These are phyloP conservation scores for Hypoxylon subgilvum DNA, from an alignment of 495 filamentous ascomycete species.

Conservation along the genomic window DNA sequence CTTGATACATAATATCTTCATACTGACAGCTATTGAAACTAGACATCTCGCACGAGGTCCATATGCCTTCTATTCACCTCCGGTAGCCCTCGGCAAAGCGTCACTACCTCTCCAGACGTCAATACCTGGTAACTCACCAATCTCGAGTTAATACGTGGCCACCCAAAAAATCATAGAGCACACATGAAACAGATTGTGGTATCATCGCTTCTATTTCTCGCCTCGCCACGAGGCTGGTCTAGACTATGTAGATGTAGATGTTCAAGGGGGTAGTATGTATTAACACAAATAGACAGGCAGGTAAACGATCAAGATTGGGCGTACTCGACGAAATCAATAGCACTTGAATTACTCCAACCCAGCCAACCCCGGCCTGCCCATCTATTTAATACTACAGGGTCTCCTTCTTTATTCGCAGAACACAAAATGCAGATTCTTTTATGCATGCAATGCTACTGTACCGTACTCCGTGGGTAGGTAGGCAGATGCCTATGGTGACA, in stretches of 20 bases:
- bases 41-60: no score
- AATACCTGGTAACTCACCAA: neutral
- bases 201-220: constrained; percentile 27
- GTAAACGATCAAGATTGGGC: constrained; percentile 10
- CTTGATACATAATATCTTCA: no score
- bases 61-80: no score
- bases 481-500: no score
- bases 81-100: no score
- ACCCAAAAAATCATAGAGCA: neutral
- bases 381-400: constrained; percentile 41
- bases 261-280: no score
- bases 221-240: constrained; percentile 14
- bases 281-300: constrained; percentile 16
- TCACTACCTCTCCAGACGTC: no score
- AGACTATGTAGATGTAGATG: constrained; percentile 17
- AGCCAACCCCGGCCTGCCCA: constrained; percentile 29
- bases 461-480: neutral
- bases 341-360: constrained; percentile 36
- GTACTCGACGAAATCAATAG: constrained; percentile 21
- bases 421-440: constrained; percentile 9
- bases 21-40: no score
- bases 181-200: constrained; percentile 7
- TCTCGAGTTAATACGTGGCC: neutral
- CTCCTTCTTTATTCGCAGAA: neutral
- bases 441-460: neutral